Conservation (phyloP, 2,329 filamentous ascomycete genomes). For the Fusarium anguioides region DNA sequence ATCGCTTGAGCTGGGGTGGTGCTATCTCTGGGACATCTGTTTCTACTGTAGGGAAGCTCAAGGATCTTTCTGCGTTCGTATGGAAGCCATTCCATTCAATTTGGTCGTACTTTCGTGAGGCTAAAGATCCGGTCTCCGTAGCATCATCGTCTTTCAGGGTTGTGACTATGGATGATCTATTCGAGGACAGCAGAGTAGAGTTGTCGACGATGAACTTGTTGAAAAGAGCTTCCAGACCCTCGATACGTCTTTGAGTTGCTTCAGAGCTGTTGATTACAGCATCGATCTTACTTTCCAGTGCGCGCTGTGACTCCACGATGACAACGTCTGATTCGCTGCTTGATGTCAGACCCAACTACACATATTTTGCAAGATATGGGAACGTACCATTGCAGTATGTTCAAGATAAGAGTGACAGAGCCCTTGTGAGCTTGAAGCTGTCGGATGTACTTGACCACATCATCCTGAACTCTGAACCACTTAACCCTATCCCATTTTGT, state of each 20-base stretch:
- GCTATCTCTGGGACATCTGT: background rate
- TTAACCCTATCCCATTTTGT: constrained; percentile 8
- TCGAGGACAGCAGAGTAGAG: background rate
- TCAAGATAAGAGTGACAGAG: constrained; percentile 21
- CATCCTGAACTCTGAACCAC: constrained; percentile 22
- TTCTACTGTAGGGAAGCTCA: background rate
- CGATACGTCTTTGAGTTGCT: constrained; percentile 6
- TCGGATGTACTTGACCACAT: constrained; percentile 23
- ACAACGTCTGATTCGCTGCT: constrained; percentile 15
- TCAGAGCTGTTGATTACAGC: constrained; percentile 2
- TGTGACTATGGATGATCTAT: background rate
- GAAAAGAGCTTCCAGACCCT: constrained; percentile 10
- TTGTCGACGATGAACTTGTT: constrained; percentile 24
- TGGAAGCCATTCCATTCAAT: background rate
- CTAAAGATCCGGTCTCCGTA: background rate
- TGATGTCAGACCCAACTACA: background rate
- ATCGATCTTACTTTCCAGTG: constrained; percentile 13
- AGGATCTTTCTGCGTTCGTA: background rate
- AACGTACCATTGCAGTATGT: constrained; percentile 13
- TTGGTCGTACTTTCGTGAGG: background rate
- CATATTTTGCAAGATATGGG: accelerated
- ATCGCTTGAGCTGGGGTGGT: background rate
- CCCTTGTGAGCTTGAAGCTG: constrained; percentile 21
- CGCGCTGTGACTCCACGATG: constrained; percentile 11
- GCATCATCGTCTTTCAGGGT: constrained; percentile 3